Percentiles rank a stretch among this genome's conserved stretches.
Conservation (phyloP, 495 filamentous ascomycete genomes). For the Podospora pseudocomata region DNA sequence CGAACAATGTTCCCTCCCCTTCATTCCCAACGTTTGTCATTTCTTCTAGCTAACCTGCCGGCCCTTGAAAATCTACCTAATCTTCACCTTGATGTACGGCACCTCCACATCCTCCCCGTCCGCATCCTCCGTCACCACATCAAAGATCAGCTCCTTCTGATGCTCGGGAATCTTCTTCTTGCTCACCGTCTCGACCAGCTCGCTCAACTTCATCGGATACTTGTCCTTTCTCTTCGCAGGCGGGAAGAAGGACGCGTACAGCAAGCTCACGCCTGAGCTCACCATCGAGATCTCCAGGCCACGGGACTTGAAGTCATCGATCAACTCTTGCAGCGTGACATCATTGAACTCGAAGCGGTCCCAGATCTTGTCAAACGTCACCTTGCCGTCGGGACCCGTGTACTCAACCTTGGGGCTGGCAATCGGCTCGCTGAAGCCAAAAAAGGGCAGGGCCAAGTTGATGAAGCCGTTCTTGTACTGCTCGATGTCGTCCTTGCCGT, state of each 20-base stretch:
- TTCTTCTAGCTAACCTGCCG: neutral
- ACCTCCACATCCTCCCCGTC: conserved; percentile 95
- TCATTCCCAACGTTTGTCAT: neutral
- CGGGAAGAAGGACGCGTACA: conserved; percentile 97
- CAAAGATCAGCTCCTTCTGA: conserved; percentile 93
- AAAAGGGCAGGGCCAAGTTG: conserved; percentile 95
- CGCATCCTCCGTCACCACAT: conserved; percentile 88
- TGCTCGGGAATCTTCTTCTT: conserved; percentile 89
- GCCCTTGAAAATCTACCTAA: conserved; percentile 28
- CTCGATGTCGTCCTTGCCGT: conserved; percentile 90
- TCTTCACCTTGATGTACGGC: conserved; percentile 90
- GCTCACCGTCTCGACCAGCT: conserved; percentile 82
- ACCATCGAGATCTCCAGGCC: conserved; percentile 88
- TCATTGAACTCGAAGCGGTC: conserved; percentile 92
- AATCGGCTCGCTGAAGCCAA: conserved; percentile 96
- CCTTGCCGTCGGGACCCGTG: conserved; percentile 66
- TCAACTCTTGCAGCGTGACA: conserved; percentile 76
- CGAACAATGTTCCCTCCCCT: neutral
- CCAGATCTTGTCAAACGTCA: conserved; percentile 93
- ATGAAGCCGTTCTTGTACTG: conserved; percentile 99
- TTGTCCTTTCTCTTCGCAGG: conserved; percentile 79
- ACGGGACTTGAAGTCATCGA: conserved; percentile 72
- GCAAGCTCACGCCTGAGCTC: conserved; percentile 88
- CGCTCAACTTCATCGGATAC: conserved; percentile 60
- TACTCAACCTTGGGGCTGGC: conserved; percentile 89